Base-by-base conservation (phyloP, 371 early-diverging fungal species). In the Mortierella polycephala region DNA sequence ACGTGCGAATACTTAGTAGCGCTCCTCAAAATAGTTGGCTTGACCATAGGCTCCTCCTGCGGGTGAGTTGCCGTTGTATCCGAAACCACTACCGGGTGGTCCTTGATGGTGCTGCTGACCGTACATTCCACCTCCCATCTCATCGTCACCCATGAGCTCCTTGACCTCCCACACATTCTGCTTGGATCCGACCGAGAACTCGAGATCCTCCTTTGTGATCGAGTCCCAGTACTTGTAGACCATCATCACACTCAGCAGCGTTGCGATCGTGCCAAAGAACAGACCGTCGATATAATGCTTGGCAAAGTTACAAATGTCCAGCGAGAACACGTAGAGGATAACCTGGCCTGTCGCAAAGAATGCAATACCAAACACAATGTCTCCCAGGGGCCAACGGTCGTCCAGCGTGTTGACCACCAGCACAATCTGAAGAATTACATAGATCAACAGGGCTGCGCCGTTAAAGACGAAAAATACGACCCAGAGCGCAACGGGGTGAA, bases 151-250 rank as follows among this genome's bases (percentile, higher is more conserved):
- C 67, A 89, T 65, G 39, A 87, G 83, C 71, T 96, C 96, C 84
- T 94, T 94, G 72, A 95, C 91, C 85, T 98, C 97, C 98, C 98
- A 98, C 4, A 93, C 90, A 67, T 95, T 94, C 60, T 88, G 89
- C 81, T 94, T 96, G 23, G 93, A 90, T 52, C 95, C 95, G 37
- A 98, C 97, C 20, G 93, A 91, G 82, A 97, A 98, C 85, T 98
- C 99, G 46, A 98, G 85, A 81, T 98, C 99, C 81, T 98, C 99
- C 85, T 97, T 97, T 44, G 99, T 98, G 75, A 98, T 97, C 18
- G 93, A 93, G 81, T 98, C 98, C 99, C 99, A 98, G 87, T 95
- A 98, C 85, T 98, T 98, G 89, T 98, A 98, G 9, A 98, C 95
- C 98, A 98, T 98, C 99, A 98, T 98, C 53, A 98, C 96, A 39